These are phyloP conservation scores for Linum trigynum DNA, from an alignment of 345 rosid species.

Conservation along the genomic window DNA sequence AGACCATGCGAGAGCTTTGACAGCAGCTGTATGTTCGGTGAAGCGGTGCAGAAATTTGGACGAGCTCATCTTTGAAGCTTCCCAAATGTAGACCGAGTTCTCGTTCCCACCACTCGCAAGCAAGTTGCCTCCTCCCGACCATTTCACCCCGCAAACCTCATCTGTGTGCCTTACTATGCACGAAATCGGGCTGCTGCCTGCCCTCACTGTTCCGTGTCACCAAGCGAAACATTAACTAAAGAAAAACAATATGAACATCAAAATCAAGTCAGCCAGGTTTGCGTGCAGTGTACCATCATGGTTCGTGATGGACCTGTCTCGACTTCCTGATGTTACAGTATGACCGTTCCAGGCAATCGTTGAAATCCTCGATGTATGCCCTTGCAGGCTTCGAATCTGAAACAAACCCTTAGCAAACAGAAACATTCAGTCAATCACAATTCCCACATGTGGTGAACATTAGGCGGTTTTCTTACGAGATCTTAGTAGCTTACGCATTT, in stretches of 20 bases:
- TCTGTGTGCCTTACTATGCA: conserved; percentile 24
- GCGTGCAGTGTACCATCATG: conserved; percentile 30
- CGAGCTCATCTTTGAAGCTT: conserved; percentile 40
- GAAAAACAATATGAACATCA: not conserved
- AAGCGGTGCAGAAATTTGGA: conserved; percentile 31
- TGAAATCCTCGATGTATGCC: conserved; percentile 32
- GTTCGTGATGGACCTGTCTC: conserved; percentile 34
- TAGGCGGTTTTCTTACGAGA: not conserved
- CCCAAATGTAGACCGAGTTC: conserved; percentile 38
- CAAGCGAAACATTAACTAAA: not conserved
- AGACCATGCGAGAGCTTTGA: conserved; percentile 57
- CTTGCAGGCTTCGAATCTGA: conserved; percentile 32
- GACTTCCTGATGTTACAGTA: conserved; percentile 40
- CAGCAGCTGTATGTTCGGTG: conserved; percentile 36
- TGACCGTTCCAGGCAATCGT: conserved; percentile 35
- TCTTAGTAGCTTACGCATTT: conserved; percentile 27
- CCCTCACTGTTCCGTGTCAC: conserved; percentile 24
- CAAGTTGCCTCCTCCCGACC: conserved; percentile 36
- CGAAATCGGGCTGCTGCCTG: conserved; percentile 19
- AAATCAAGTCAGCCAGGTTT: not conserved
- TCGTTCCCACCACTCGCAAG: conserved; percentile 60
- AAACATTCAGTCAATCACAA: not conserved
- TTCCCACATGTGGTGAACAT: not conserved
- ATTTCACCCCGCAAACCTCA: conserved; percentile 45
- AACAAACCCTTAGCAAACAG: not conserved